Base-by-base conservation (phyloP, 495 filamentous ascomycete genomes). In the Lepraria neglecta region DNA sequence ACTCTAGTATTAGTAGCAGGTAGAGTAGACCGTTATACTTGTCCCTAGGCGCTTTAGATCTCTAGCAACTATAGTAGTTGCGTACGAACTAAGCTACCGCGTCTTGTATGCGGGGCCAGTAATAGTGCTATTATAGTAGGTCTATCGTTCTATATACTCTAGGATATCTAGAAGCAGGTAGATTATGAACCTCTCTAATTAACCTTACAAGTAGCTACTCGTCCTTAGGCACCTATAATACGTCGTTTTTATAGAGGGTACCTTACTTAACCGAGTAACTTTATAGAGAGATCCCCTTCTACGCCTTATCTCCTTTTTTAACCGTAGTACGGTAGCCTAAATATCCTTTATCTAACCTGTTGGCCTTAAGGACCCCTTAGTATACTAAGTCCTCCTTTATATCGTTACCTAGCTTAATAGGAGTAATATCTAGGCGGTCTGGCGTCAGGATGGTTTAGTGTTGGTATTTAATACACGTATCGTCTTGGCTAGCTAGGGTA, bases 1-100 rank as follows among this genome's bases (percentile, higher is more conserved):
- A 6, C 6, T 64, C 40, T 4, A 63, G 67, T 14, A 69, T 40
- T 45, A 62, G 54, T 6, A 69, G 58, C 6, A 66, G 67, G 44
- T 67, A 1, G 6, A 61, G 58, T 1, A 61, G 48, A 9, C 58
- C 47, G 27, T 53, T 53, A 6, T 31, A 57, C 3, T 42, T 52
- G 33, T 61, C 21, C 28, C 48, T 52, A 7, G 58, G 48, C 12
- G 58, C 45, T 11, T 61, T 61, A 12, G 24, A 28, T 11, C 48
- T 47, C 31, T 52, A 31, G 19, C 50, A 55, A 24, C n/a, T 3
- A 44, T 61, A 24, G 40, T n/a, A 60, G 27, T 60, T 60, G 0
- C 27, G 5, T n/a, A 47, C 4, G 5, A n/a, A 47, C 21, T 12
- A 4, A 2, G 15, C 21, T 2, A 47, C 45, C 21, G 45, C 14